These are phyloP conservation scores for Alternaria angustiovoidea DNA, from an alignment of 2,329 filamentous ascomycete species.

Conservation along the genomic window DNA sequence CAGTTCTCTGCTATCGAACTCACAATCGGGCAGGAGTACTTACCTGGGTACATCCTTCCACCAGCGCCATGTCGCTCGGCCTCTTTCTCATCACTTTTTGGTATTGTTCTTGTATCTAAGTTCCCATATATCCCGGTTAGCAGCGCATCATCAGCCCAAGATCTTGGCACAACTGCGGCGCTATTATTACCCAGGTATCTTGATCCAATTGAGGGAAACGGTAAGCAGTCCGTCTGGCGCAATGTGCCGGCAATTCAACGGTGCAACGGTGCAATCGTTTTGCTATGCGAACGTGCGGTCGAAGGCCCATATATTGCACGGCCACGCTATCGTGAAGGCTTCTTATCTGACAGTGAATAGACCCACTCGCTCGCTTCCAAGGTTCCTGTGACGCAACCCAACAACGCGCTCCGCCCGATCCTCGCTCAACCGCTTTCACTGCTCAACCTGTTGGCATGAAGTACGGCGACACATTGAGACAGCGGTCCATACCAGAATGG, in stretches of 20 bases:
- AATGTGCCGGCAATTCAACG: slow-evolving; percentile 10
- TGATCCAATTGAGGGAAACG: slow-evolving; percentile 16
- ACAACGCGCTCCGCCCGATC: slow-evolving; percentile 2
- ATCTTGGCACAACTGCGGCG: slow-evolving; percentile 4
- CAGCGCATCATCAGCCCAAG: background rate
- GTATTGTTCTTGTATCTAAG: background rate
- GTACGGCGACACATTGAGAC: slow-evolving; percentile 76
- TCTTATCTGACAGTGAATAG: slow-evolving; percentile 25
- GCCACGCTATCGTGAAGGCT: slow-evolving; percentile 7
- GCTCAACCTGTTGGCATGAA: slow-evolving; percentile 64
- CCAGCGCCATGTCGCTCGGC: slow-evolving; percentile 7
- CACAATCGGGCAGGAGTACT: slow-evolving; percentile 2
- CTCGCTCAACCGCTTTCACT: slow-evolving; percentile 2
- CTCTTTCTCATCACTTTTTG: slow-evolving; percentile 7
- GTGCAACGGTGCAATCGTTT: slow-evolving; percentile 8
- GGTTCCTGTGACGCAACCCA: slow-evolving; percentile 15
- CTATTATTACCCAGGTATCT: background rate
- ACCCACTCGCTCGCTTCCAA: slow-evolving; percentile 12
- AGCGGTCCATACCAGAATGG: slow-evolving; percentile 83
- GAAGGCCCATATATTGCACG: background rate
- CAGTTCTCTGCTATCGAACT: background rate
- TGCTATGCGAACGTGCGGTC: slow-evolving; percentile 1
- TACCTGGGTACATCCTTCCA: slow-evolving; percentile 3
- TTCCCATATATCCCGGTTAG: slow-evolving; percentile 12
- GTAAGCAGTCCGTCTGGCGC: slow-evolving; percentile 20